A percentile compares a stretch with the other conserved stretches of the same genome.
Evolutionary conservation across 139 green algal species (phyloP).

Genomic region (Edaphochlamys debaryana): DNA sequence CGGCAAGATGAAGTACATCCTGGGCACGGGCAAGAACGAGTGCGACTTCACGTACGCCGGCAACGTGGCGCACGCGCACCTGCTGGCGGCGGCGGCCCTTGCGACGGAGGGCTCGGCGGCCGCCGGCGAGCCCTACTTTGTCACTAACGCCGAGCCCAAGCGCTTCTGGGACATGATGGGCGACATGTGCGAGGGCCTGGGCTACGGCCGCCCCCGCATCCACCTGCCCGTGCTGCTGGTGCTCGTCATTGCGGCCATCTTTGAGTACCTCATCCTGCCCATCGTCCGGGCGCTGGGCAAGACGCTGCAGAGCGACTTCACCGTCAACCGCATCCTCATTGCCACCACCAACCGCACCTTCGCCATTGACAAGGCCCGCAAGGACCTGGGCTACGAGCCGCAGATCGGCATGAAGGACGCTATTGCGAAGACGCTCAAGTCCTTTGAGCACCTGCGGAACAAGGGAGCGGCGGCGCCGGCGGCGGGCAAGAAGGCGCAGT

Average conservation of each 20-base stretch:
- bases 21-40: slow-evolving; percentile 83
- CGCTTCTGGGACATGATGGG: slow-evolving; percentile 91
- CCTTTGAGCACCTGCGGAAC: slow-evolving; percentile 67
- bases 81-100: slow-evolving; percentile 73
- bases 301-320: slow-evolving; percentile 77
- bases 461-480: neutral
- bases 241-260: slow-evolving; percentile 76
- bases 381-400: slow-evolving; percentile 75
- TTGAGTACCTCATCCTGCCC: slow-evolving; percentile 77
- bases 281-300: slow-evolving; percentile 61
- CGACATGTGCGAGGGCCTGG: slow-evolving; percentile 84
- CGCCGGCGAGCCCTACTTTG: slow-evolving; percentile 85
- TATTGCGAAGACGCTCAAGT: slow-evolving; percentile 63
- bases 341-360: slow-evolving; percentile 71
- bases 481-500: slow-evolving; percentile 12
- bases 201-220: slow-evolving; percentile 70
- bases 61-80: slow-evolving; percentile 86
- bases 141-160: slow-evolving; percentile 87
- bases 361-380: slow-evolving; percentile 49
- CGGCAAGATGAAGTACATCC: slow-evolving; percentile 95
- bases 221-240: slow-evolving; percentile 82
- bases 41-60: slow-evolving; percentile 93
- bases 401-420: slow-evolving; percentile 65
- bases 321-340: slow-evolving; percentile 72
- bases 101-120: slow-evolving; percentile 48